Percentiles rank a stretch among this genome's conserved stretches.
phyloP scores from a whole-genome alignment of 768 basidiomycete genomes.

The Cystofilobasidium bisporidii region DNA sequence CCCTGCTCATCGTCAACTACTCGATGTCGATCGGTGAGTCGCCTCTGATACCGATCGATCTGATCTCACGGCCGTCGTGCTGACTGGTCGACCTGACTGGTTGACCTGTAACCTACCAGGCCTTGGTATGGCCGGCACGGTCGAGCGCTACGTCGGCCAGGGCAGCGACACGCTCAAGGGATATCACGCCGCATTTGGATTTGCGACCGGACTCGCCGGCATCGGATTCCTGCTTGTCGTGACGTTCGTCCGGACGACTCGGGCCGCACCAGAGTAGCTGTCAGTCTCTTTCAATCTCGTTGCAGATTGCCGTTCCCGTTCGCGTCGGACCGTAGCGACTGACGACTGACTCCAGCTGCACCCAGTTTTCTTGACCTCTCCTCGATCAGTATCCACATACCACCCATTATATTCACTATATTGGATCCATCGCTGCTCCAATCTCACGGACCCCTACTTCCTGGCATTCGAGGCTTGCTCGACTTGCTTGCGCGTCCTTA shows the following conservation, averaged over 20 bases:
- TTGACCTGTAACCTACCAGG: not conserved
- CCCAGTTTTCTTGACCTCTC: too few relatives aligned
- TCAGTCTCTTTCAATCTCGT: too few relatives aligned
- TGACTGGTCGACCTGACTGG: not conserved
- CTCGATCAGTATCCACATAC: too few relatives aligned
- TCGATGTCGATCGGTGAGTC: not conserved
- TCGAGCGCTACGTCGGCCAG: conserved; percentile 12
- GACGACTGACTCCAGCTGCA: too few relatives aligned
- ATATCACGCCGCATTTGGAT: not conserved
- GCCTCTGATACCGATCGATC: not conserved
- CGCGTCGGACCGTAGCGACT: too few relatives aligned
- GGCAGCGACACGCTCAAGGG: not conserved
- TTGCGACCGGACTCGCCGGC: not conserved
- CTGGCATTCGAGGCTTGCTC: too few relatives aligned
- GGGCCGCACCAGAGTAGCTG: not conserved
- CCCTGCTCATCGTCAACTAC: conserved; percentile 8
- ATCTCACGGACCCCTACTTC: too few relatives aligned
- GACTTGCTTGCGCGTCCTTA: too few relatives aligned
- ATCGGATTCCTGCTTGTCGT: not conserved
- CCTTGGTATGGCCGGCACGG: conserved; percentile 4
- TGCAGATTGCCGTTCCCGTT: too few relatives aligned
- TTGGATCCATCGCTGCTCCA: too few relatives aligned
- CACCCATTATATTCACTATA: too few relatives aligned
- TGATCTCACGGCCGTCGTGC: not conserved
- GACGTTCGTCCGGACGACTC: not conserved